Percentiles rank a stretch among this genome's conserved stretches.
Evolutionary conservation across 139 green algal species (phyloP).

Genomic region (Nannochloris sp.): DNA sequence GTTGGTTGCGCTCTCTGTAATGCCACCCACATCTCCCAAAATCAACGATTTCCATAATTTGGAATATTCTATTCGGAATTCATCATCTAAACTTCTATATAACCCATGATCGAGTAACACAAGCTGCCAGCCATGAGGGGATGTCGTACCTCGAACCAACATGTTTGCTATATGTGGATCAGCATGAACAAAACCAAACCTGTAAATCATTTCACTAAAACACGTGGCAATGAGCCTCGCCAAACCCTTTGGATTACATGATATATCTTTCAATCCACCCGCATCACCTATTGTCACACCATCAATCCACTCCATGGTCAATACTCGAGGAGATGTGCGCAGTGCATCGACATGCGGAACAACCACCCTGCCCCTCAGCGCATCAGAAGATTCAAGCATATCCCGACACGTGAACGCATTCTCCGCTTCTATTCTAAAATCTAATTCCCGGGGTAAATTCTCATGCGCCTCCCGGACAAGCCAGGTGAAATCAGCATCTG

Average conservation of each 20-base stretch:
- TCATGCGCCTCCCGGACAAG: slow-evolving; percentile 78
- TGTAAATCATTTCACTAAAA: slow-evolving; percentile 85
- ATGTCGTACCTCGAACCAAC: slow-evolving; percentile 37
- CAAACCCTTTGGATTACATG: slow-evolving; percentile 32
- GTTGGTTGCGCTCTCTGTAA: slow-evolving; percentile 12
- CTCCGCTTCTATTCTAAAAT: slow-evolving; percentile 61
- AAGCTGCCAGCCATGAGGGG: slow-evolving; percentile 42
- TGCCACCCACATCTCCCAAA: slow-evolving; percentile 33
- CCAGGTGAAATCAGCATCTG: slow-evolving; percentile 70
- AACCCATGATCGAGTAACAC: slow-evolving; percentile 84
- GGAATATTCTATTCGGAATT: slow-evolving; percentile 61
- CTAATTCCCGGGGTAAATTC: slow-evolving; percentile 70
- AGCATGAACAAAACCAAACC: slow-evolving; percentile 58
- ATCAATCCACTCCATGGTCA: slow-evolving; percentile 74
- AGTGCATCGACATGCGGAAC: slow-evolving; percentile 37
- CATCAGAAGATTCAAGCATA: slow-evolving; percentile 13
- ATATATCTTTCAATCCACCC: slow-evolving; percentile 26
- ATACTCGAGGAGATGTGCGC: slow-evolving; percentile 41
- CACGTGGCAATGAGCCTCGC: slow-evolving; percentile 52
- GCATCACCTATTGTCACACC: slow-evolving; percentile 47
- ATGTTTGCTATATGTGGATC: slow-evolving; percentile 52
- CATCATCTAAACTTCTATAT: slow-evolving; percentile 50
- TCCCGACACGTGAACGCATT: slow-evolving; percentile 40
- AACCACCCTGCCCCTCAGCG: slow-evolving; percentile 19
- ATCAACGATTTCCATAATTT: slow-evolving; percentile 73